Conservation (phyloP, 805 yeast genomes). For the Danielozyma ontarioensis region DNA sequence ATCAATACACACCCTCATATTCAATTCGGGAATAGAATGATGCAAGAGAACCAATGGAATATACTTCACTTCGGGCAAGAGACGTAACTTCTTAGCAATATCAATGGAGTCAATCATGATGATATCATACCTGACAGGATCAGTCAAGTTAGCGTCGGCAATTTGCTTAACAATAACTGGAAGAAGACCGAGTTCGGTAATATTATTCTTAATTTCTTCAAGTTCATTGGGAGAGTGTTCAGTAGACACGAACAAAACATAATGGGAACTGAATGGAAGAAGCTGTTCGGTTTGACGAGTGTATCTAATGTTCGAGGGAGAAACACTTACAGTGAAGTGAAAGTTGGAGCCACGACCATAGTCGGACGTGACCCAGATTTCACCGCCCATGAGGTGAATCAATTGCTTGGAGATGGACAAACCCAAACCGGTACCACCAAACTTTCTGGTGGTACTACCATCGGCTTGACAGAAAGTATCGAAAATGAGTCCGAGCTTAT, state of each 20-base stretch:
- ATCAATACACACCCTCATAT: slow-evolving; percentile 77
- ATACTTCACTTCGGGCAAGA: slow-evolving; percentile 73
- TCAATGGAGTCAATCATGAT: slow-evolving; percentile 79
- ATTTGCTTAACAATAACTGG: slow-evolving; percentile 57
- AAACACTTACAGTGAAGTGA: slow-evolving; percentile 74
- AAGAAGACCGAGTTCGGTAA: slow-evolving; percentile 52
- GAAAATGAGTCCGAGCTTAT: slow-evolving; percentile 77
- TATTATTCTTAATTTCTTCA: slow-evolving; percentile 45
- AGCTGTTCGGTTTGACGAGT: slow-evolving; percentile 63
- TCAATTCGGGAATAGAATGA: slow-evolving; percentile 69
- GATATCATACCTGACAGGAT: slow-evolving; percentile 65
- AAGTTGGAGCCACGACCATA: slow-evolving; percentile 81
- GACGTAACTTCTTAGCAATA: slow-evolving; percentile 63
- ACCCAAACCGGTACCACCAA: slow-evolving; percentile 92
- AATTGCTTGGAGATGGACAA: slow-evolving; percentile 81
- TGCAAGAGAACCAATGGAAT: slow-evolving; percentile 78
- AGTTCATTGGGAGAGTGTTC: slow-evolving; percentile 50
- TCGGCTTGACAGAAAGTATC: slow-evolving; percentile 93
- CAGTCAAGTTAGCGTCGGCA: slow-evolving; percentile 51
- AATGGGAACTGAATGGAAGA: slow-evolving; percentile 66
- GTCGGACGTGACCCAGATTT: slow-evolving; percentile 81
- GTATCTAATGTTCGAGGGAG: slow-evolving; percentile 61
- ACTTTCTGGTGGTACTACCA: slow-evolving; percentile 87
- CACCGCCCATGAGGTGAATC: slow-evolving; percentile 90
- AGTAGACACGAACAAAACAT: slow-evolving; percentile 65